Evolutionary conservation across 2,329 filamentous ascomycete species (phyloP), one percentile per base, ranked within the genome.

Genomic region (Clarireedia paspali): DNA sequence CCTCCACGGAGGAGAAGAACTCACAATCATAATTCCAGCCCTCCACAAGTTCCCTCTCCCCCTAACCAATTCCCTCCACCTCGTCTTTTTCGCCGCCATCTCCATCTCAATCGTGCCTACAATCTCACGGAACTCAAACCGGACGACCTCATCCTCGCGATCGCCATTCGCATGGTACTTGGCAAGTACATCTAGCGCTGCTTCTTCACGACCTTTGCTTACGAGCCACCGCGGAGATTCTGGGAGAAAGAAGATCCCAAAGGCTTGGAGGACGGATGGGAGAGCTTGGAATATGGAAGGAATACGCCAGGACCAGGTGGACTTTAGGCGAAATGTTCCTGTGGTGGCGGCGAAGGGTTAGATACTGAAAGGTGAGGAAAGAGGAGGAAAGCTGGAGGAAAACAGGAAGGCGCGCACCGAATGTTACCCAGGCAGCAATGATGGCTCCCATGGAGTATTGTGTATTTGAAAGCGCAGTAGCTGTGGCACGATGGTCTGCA

Each of bases 151-250:
- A 5, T 70, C 72, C 26, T 72, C 67, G 0, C 74, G 72, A 60
- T 78, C 73, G 1, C 78, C 80, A 46, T 83, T 73, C 5, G 75
- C 78, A 57, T 81, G 82, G 59, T 77, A 83, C 54, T 73, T 76
- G 4, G 73, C 73, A 44, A 85, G 71, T 1, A 77, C 74, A 2
- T 73, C 70, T 5, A 76, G 68, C 0, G 80, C 80, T 50, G 81
- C 72, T 6, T 80, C 77, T 12, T 74, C 70, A 26, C 76, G 74
- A 56, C 77, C 74, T 55, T 80, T 74, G 51, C 74, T 74, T 52
- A 81, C 78, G 24, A 84, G 72, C 80, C 80, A 84, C 47, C 82
- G 70, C 0, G 82, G 82, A 2, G 77, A 81, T 61, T 85, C 81
- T 0, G 82, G 81, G 1, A 83, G 69, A 59, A 81, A 73, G 54